A percentile compares a stretch with the other conserved stretches of the same genome.
phyloP scores from a whole-genome alignment of 495 filamentous ascomycete genomes.

The Aspergillus kassunensis region DNA sequence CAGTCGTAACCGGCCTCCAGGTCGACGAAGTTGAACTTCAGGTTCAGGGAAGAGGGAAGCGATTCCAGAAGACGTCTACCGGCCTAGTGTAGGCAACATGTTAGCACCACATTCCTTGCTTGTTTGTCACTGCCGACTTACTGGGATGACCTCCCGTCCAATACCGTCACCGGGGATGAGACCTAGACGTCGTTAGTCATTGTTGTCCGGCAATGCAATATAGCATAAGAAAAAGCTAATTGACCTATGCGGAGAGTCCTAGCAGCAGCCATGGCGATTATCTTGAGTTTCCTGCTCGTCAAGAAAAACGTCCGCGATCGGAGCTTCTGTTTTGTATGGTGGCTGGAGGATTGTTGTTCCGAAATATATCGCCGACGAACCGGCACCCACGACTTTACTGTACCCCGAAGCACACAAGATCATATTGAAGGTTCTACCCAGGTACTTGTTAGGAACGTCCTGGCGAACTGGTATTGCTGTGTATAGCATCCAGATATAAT shows the following conservation, averaged over 20 bases:
- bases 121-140: constrained; percentile 25
- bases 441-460: too few relatives aligned
- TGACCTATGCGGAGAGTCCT: constrained; percentile 56
- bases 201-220: background rate
- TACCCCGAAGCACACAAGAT: too few relatives aligned
- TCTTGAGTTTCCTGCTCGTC: constrained; percentile 9
- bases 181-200: constrained; percentile 49
- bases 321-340: constrained; percentile 19
- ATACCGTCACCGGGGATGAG: constrained; percentile 98
- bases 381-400: background rate
- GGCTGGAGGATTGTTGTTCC: constrained; percentile 18
- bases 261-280: constrained; percentile 47
- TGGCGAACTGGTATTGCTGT: too few relatives aligned
- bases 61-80: constrained; percentile 87
- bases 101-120: constrained; percentile 13
- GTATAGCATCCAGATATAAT: too few relatives aligned
- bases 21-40: constrained; percentile 91
- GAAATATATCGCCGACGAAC: background rate
- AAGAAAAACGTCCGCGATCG: constrained; percentile 18
- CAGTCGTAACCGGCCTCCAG: constrained; percentile 90
- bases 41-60: constrained; percentile 71
- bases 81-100: constrained; percentile 43
- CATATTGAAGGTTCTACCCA: too few relatives aligned
- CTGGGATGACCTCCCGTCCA: constrained; percentile 94
- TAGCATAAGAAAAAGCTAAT: constrained; percentile 11